phyloP scores from a whole-genome alignment of 2,329 filamentous ascomycete genomes.

The Aotearoamyces nothofagi region DNA sequence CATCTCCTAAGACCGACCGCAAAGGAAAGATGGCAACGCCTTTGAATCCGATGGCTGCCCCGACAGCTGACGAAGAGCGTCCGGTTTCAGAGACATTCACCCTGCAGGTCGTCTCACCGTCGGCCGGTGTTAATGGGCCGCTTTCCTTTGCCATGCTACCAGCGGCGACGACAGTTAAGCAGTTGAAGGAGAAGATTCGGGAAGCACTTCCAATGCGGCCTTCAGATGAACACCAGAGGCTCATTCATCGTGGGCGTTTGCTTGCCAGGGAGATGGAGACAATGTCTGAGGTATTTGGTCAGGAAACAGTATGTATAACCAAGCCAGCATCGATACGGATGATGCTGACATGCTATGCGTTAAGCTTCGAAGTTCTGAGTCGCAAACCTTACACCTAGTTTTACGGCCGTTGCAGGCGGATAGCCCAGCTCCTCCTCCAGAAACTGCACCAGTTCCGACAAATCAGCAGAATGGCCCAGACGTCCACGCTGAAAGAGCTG shows the following conservation, averaged over 20 bases:
- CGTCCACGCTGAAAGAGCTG: no score
- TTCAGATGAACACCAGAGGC: constrained; percentile 36
- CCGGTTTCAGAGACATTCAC: constrained; percentile 26
- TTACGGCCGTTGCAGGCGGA: constrained; percentile 24
- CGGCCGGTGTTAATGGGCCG: constrained; percentile 33
- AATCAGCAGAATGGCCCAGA: no score
- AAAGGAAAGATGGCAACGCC: no score
- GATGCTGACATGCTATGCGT: constrained; percentile 4
- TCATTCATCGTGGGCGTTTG: constrained; percentile 45
- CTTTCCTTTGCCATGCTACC: constrained; percentile 33
- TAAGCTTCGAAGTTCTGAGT: constrained; percentile 27
- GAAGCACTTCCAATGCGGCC: constrained; percentile 33
- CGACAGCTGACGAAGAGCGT: constrained; percentile 9
- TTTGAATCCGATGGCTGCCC: no score
- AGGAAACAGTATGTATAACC: constrained; percentile 29
- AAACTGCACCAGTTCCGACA: constrained; percentile 2
- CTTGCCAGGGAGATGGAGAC: constrained; percentile 38
- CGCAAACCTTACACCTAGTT: constrained; percentile 38
- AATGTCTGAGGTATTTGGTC: constrained; percentile 39
- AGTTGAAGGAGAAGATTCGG: constrained; percentile 43
- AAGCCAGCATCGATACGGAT: no score
- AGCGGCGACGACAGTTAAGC: constrained; percentile 34
- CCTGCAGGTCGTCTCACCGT: constrained; percentile 44
- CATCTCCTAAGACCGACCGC: no score
- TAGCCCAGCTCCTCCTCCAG: constrained; percentile 2